phyloP scores from a whole-genome alignment of 805 yeast genomes.

The Ogataea parapolymorpha region DNA sequence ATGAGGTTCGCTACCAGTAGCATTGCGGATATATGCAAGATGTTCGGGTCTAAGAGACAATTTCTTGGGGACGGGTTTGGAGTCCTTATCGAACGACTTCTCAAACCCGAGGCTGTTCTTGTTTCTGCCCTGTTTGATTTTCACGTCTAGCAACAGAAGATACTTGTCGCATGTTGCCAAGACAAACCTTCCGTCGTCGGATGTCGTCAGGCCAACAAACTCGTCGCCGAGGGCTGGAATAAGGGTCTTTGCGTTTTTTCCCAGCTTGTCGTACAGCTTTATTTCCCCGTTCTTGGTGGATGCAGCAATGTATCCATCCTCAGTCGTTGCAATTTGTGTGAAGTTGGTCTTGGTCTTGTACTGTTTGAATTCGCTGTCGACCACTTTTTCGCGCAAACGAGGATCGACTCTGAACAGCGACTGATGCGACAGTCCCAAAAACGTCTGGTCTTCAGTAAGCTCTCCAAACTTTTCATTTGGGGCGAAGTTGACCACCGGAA shows the following conservation, averaged over 20 bases:
- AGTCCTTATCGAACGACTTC: constrained; percentile 58
- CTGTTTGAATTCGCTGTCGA: constrained; percentile 48
- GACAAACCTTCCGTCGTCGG: constrained; percentile 79
- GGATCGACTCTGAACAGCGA: constrained; percentile 80
- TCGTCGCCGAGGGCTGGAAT: constrained; percentile 83
- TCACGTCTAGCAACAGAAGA: constrained; percentile 64
- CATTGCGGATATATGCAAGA: constrained; percentile 55
- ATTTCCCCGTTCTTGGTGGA: constrained; percentile 76
- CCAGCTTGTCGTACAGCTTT: constrained; percentile 67
- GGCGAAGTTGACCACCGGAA: constrained; percentile 55
- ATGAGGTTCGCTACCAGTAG: constrained; percentile 44
- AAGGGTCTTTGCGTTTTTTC: constrained; percentile 71
- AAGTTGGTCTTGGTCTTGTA: constrained; percentile 57
- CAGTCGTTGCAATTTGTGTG: constrained; percentile 66
- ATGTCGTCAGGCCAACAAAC: constrained; percentile 61
- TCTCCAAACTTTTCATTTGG: constrained; percentile 76
- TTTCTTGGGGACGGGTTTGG: constrained; percentile 67
- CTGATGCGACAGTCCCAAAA: constrained; percentile 64
- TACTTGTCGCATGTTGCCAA: constrained; percentile 77
- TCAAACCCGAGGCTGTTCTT: constrained; percentile 61
- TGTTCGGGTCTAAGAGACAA: constrained; percentile 71
- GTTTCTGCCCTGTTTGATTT: constrained; percentile 58
- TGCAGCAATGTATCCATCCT: constrained; percentile 68
- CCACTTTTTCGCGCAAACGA: constrained; percentile 61
- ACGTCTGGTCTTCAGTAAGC: constrained; percentile 67